Evolutionary conservation across 2,329 filamentous ascomycete species (phyloP).

Genomic region (Xylariaceae sp.): DNA sequence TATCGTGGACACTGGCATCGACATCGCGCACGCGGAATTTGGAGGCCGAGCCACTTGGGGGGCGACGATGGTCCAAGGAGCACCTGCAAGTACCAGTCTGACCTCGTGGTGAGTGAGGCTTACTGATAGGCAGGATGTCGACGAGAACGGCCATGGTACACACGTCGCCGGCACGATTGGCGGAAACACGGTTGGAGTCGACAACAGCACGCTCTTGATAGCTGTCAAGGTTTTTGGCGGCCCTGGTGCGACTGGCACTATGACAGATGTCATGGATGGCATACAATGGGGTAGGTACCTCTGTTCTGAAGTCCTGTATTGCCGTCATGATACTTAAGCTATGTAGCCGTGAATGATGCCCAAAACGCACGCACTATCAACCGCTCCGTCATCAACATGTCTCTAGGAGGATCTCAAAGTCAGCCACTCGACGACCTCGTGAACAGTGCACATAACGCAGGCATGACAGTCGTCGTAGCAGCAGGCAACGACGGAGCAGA

Average conservation of each 20-base stretch:
- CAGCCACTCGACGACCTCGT: constrained; percentile 18
- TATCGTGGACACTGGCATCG: constrained; percentile 23
- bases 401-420: constrained; percentile 15
- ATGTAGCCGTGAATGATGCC: constrained; percentile 22
- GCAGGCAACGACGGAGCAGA: constrained; percentile 22
- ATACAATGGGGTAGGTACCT: constrained; percentile 23
- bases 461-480: constrained; percentile 23
- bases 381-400: constrained; percentile 26
- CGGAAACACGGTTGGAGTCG: constrained; percentile 22
- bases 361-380: constrained; percentile 10
- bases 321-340: constrained; percentile 4
- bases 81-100: constrained; percentile 10
- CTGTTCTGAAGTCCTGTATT: background rate
- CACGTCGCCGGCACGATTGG: constrained; percentile 22
- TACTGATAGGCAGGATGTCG: constrained; percentile 12
- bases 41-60: constrained; percentile 24
- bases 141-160: constrained; percentile 25
- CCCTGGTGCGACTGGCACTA: background rate
- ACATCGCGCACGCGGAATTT: constrained; percentile 22
- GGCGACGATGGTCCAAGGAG: constrained; percentile 18
- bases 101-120: background rate
- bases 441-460: constrained; percentile 12
- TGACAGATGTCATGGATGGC: constrained; percentile 15
- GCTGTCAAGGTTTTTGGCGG: constrained; percentile 23
- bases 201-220: constrained; percentile 22